These are phyloP conservation scores for Trichoderma aggressivum DNA, from an alignment of 2,329 filamentous ascomycete genomes.

Conservation along the genomic window DNA sequence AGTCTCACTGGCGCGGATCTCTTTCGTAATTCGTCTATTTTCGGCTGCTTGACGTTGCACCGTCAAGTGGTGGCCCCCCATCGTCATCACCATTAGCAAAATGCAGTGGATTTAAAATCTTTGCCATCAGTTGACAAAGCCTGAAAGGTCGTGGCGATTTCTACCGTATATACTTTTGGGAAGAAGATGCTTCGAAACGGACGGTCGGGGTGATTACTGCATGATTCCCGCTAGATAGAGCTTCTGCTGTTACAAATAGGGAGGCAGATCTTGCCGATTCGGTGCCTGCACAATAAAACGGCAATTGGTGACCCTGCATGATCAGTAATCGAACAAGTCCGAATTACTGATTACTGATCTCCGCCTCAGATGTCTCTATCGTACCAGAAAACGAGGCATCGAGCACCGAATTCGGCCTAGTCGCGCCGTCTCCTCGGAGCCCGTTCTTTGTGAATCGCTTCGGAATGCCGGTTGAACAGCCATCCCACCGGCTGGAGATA, in stretches of 20 bases:
- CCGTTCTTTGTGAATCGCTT: neutral
- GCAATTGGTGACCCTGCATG: neutral
- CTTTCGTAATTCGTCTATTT: too few species aligned
- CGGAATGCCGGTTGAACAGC: neutral
- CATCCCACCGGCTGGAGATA: constrained; percentile 3
- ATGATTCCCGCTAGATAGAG: neutral
- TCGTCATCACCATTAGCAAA: too few species aligned
- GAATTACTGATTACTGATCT: neutral
- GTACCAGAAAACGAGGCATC: neutral
- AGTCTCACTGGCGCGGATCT: too few species aligned
- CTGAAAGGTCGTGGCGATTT: neutral
- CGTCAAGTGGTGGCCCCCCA: too few species aligned
- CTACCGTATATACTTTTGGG: neutral
- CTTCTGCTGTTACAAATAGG: neutral
- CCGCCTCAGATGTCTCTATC: neutral
- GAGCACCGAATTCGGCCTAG: neutral
- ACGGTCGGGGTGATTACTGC: neutral
- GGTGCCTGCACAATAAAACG: neutral
- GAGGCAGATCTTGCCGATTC: neutral
- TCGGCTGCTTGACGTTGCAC: too few species aligned
- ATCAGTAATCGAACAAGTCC: neutral
- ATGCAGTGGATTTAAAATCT: neutral
- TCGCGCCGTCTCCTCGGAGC: neutral
- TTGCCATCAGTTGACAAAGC: neutral
- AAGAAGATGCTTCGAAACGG: neutral